Evolutionary conservation across 2,329 filamentous ascomycete genomes (phyloP), one percentile per base, ranked within the genome.

Genomic region (Aspergillus oerlinghausenensis): DNA sequence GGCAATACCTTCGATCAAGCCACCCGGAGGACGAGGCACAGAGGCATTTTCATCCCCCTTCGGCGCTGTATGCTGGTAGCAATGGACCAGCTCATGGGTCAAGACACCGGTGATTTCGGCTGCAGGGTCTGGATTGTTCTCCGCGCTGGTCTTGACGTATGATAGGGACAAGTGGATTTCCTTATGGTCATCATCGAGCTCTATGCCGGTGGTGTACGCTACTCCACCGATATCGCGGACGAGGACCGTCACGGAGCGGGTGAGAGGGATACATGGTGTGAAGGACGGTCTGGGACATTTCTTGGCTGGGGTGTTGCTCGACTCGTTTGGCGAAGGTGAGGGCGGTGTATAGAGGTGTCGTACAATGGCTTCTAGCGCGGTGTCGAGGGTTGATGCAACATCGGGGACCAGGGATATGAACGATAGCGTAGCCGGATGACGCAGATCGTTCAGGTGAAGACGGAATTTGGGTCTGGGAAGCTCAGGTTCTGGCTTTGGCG

Each of bases 41-140:
- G 58, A 51, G 35, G 48, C 40, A 7, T 51, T 35, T 3, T 51
- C 55, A 5, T 56, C 38, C n/a, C 57, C 76, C 0, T 77, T 79
- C 9, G 73, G 77, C 1, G 80, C 88, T 65, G 90, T 87, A 74
- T 90, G 88, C 73, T 97, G 93, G 76, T 89, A 95, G 75, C 92
- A 97, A 77, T 97, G 94, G 14, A 97, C 93, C 60, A 97, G 87
- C 75, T 97, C 93, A 71, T 97, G 93, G 1, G 89, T 88, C 21
- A 97, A 73, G 0, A 97, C 92, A 43, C 94, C 94, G 19, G 84
- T 77, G 57, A 97, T 85, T 76, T 97, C 91, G 42, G 73, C 60
- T 67, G 73, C 40, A 59, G 71, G 66, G 48, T 72, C 64, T 7
- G 60, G 25, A 19, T 64, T 51, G 45, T 54, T 55, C 57, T 11